Evolutionary conservation across 371 early-diverging fungal genomes (phyloP), one percentile per base, ranked within the genome.

Genomic region (Saksenaea oblongispora): DNA sequence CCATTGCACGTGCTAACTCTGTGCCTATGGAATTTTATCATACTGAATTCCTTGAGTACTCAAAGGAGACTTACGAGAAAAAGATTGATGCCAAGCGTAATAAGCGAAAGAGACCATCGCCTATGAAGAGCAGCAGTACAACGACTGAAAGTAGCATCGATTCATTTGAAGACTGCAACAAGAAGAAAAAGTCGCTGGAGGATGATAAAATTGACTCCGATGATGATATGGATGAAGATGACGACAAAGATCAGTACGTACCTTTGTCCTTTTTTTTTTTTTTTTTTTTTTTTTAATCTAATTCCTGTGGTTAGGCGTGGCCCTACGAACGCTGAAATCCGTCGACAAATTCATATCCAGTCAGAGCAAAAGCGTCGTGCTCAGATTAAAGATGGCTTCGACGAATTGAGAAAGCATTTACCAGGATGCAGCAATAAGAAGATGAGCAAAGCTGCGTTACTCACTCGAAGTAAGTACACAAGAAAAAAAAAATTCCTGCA

Each of bases 391-490:
- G 79, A 79, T 70, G 82, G 82, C 1, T 82, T 82, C 60, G 82
- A 82, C 71, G 82, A 82, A 64, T 65, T 82, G 39, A 66, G 76
- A 72, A 80, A 80, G 44, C 80, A 80, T 64, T 67, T 80, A 27
- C 80, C 80, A 34, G 80, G 80, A 15, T 80, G 80, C 44, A 74
- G 74, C 53, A 82, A 78, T 59, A 83, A 83, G 59, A 83, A 85
- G 59, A 81, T 85, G 78, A 80, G 81, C 59, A 85, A 85, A 63
- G 85, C 85, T 36, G 78, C 80, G 51, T 64, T 85, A 41, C 72
- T 85, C 42, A 78, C 78, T 26, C 71, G 82, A 75, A 82, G 83
- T 83, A 76, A 56, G 78, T 41, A 31, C 31, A 31, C 31, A 31
- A 31, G 4, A 7, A 31, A 31, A n/a, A n/a, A n/a, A n/a, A n/a